phyloP scores from a whole-genome alignment of 225 moss, liverwort and hornwort genomes.

The Pleurozium schreberi region DNA sequence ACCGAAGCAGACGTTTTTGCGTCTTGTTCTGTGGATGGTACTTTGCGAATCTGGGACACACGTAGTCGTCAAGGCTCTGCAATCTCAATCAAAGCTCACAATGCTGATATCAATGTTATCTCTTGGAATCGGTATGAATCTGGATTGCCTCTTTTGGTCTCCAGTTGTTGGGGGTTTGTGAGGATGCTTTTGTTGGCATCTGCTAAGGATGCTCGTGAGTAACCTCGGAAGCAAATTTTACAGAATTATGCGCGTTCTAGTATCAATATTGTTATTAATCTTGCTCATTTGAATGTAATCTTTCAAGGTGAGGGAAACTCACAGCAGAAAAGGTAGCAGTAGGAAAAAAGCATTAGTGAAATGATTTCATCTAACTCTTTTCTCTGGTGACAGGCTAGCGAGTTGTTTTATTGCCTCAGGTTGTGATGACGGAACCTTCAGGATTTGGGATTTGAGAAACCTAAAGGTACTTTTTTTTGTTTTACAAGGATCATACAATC shows the following conservation, averaged over 20 bases:
- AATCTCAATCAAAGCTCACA: constrained; percentile 76
- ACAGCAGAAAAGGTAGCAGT: not conserved
- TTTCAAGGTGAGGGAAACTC: not conserved
- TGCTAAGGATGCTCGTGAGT: not conserved
- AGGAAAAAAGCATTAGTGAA: not conserved
- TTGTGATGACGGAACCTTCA: constrained; percentile 86
- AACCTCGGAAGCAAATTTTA: not conserved
- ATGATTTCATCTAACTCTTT: not conserved
- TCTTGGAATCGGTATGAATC: constrained; percentile 87
- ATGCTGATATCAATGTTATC: constrained; percentile 83
- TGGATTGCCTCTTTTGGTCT: not conserved
- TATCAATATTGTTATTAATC: not conserved
- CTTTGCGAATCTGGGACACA: constrained; percentile 86
- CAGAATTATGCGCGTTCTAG: not conserved
- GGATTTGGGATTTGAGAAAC: constrained; percentile 90
- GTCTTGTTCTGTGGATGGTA: constrained; percentile 91
- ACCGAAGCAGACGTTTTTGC: constrained; percentile 90
- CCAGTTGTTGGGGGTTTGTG: not conserved
- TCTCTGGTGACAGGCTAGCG: constrained; percentile 40
- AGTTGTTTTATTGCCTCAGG: constrained; percentile 97
- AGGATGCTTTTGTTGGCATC: not conserved
- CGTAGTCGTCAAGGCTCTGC: constrained; percentile 58
- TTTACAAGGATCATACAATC: not conserved
- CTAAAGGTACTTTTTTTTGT: constrained; percentile 36
- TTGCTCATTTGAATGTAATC: not conserved